Base-by-base conservation (phyloP, 306 rosid species). In the Rosa persica region DNA sequence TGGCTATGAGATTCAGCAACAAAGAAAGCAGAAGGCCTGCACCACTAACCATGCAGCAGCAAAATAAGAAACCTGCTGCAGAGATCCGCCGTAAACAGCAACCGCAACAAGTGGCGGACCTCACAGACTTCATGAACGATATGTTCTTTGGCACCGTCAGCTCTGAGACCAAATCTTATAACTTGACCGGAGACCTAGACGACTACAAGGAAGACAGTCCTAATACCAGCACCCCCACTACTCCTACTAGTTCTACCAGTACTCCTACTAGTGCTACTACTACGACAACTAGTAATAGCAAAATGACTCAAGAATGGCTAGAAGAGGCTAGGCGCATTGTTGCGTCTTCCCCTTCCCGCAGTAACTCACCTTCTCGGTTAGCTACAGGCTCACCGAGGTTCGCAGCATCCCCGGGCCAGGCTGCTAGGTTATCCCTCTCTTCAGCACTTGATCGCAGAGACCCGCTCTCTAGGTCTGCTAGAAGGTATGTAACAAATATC, bases 41-140 rank as follows among this genome's bases (percentile, higher is more conserved):
- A 1, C 13, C 40, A 17, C 40, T 46, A 65, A 38, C 72, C 71
- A 46, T 62, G 48, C 79, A 65, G 16, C 62, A 47, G 42, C 52
- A 25, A 6, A 36, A 6, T 22, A 74, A 64, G 47, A 73, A 52
- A 16, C 48, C 34, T 34, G 39, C 16, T 1, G 40, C 42, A 40
- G 78, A 74, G 42, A 39, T 16, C 43, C 57, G 9, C 8, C 54
- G 78, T 74, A 42, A 6, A 19, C 15, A 10, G 19, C 51, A 23
- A 49, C 76, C 83, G 43, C 82, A 79, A 17, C 79, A 81, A 8
- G 89, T 70, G 0, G 90, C 93, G 23, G 97, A 92, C 87, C 84
- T 92, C 25, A 90, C 93, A 0, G 98, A 94, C 69, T 92, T 90
- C 86, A 92, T 94, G 90, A 92, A 90, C 84, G 96, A 94, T 85